Evolutionary conservation across 2,329 filamentous ascomycete genomes (phyloP).

Genomic region (Penicillium sp.): DNA sequence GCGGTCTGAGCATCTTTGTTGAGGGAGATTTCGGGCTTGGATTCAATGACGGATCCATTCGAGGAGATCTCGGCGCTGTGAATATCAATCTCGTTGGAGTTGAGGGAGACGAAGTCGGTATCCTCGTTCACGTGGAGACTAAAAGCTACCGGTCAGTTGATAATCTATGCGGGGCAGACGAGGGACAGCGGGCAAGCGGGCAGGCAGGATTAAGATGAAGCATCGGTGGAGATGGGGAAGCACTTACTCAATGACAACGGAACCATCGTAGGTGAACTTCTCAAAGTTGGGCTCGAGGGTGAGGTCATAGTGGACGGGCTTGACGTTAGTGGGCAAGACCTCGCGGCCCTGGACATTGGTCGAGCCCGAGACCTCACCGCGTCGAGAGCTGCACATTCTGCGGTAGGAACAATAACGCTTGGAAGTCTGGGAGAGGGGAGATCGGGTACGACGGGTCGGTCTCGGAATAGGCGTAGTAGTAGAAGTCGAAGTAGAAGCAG

Average conservation of each 20-base stretch:
- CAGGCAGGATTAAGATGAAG: too few relatives aligned
- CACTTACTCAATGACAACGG: slow-evolving; percentile 75
- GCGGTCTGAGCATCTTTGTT: slow-evolving; percentile 81
- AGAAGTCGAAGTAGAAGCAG: slow-evolving; percentile 16
- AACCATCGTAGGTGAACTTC: slow-evolving; percentile 84
- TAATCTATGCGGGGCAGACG: background rate
- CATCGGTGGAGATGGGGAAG: background rate
- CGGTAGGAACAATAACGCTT: slow-evolving; percentile 74
- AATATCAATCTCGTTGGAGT: slow-evolving; percentile 85
- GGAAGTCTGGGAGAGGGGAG: slow-evolving; percentile 36
- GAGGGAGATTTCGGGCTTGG: slow-evolving; percentile 70
- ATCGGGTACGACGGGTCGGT: slow-evolving; percentile 27
- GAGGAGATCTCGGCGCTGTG: slow-evolving; percentile 71
- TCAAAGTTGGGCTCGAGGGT: slow-evolving; percentile 89
- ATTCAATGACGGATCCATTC: slow-evolving; percentile 58
- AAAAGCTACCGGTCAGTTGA: slow-evolving; percentile 15
- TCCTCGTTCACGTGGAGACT: slow-evolving; percentile 82
- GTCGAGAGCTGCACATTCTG: slow-evolving; percentile 72
- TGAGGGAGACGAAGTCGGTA: slow-evolving; percentile 82
- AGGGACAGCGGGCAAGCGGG: too few relatives aligned
- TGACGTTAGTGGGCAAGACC: slow-evolving; percentile 88
- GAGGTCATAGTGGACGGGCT: slow-evolving; percentile 88
- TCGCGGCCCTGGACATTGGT: slow-evolving; percentile 72
- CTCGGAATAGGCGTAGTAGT: slow-evolving; percentile 23
- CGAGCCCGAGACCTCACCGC: slow-evolving; percentile 59